Evolutionary conservation across 1,139 yeast genomes (phyloP).

Genomic region (Kodamaea sp.): DNA sequence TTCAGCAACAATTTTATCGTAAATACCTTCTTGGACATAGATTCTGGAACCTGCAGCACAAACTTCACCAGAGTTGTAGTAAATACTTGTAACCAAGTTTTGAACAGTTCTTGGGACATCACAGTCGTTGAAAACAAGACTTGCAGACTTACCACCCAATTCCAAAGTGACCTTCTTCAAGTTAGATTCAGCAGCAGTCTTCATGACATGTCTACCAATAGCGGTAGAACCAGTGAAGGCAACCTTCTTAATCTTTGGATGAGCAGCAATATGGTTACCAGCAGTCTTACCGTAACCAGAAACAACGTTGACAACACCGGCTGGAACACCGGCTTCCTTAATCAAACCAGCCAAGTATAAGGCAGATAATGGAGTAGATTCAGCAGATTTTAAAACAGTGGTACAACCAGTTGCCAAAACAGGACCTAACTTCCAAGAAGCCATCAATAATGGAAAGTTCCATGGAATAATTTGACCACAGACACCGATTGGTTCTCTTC

Average conservation of each 20-base stretch:
- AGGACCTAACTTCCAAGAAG: constrained; percentile 36
- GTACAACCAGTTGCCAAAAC: constrained; percentile 35
- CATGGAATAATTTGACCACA: constrained; percentile 40
- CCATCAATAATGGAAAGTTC: constrained; percentile 39
- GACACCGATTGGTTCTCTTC: constrained; percentile 34
- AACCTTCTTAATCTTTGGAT: constrained; percentile 30
- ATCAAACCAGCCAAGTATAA: constrained; percentile 28
- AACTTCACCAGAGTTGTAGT: constrained; percentile 84
- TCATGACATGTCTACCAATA: constrained; percentile 32
- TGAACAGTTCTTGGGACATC: constrained; percentile 46
- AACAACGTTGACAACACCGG: constrained; percentile 33
- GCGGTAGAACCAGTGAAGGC: constrained; percentile 39
- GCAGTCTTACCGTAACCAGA: constrained; percentile 31
- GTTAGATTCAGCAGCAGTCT: constrained; percentile 28
- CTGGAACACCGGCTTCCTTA: constrained; percentile 29
- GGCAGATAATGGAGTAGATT: constrained; percentile 36
- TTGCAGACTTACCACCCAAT: constrained; percentile 36
- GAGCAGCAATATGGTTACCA: constrained; percentile 31
- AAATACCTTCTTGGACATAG: constrained; percentile 70
- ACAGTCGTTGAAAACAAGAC: constrained; percentile 30
- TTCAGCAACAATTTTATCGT: constrained; percentile 60
- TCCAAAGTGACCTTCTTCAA: constrained; percentile 35
- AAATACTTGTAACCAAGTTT: constrained; percentile 59
- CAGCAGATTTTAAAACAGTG: constrained; percentile 33
- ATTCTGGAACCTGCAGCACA: constrained; percentile 87